Evolutionary conservation across 352 stramenopile genomes (phyloP), one percentile per base, ranked within the genome.

Genomic region (Phytophthora pistaciae): DNA sequence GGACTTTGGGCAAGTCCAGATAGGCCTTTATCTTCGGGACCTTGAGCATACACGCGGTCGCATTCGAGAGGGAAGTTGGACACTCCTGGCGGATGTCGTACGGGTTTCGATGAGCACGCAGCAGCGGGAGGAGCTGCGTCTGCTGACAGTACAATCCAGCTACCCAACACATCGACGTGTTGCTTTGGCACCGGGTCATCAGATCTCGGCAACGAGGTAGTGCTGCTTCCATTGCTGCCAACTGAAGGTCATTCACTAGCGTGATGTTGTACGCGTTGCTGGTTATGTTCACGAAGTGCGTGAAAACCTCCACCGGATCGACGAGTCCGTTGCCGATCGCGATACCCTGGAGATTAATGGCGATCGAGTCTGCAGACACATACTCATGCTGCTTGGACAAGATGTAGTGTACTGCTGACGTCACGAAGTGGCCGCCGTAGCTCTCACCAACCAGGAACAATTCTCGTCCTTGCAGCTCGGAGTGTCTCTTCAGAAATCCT

Each of bases 1-100:
- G 77, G 29, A 87, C 44, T 3, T 56, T n/a, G 5, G 74, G 63
- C 31, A 62, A 72, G 72, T 98, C 96, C 10, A 91, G 42, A 56
- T 86, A 92, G 10, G 36, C 48, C 27, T 82, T 64, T 0, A 89
- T 59, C 27, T 76, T 64, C 18, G 70, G 75, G 9, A 82, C 70
- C 16, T 87, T 71, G 16, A 63, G 50, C 56, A 89, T 60, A 65
- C 76, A 78, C n/a, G 25, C 20, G 13, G 49, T 60, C 16, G 57
- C 52, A 46, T 72, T 70, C 21, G 60, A 56, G 27, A 60, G 18
- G 0, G 70, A 59, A 14, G 71, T 55, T 40, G 72, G 27, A 60
- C 72, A 80, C 36, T 59, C 50, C 58, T 72, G 57, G 16, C 85
- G 82, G 20, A 94, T 84, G 63, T 94, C 86, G 77, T 93, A 93